Percentiles rank a stretch among this genome's conserved stretches.
phyloP scores from a whole-genome alignment of 805 yeast genomes.

The Kodamaea lidongshanica region DNA sequence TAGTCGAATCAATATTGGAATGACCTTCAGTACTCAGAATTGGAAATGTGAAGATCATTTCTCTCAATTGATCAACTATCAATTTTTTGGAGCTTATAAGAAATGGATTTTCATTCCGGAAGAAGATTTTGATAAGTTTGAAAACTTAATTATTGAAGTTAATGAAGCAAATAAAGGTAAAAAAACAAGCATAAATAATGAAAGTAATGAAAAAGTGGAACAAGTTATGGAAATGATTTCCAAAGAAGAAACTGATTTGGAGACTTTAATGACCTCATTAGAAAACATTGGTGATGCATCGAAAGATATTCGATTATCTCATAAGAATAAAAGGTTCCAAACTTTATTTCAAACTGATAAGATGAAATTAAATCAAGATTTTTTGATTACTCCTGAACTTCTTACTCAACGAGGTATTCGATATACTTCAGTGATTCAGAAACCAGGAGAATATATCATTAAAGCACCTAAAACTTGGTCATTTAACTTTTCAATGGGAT shows the following conservation, averaged over 20 bases:
- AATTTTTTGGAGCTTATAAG: conserved; percentile 49
- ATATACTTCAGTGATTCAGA: conserved; percentile 45
- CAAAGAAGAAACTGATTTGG: conserved; percentile 14
- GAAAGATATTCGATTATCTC: conserved; percentile 22
- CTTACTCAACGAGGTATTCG: conserved; percentile 45
- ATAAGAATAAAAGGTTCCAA: conserved; percentile 1
- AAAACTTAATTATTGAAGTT: conserved; percentile 28
- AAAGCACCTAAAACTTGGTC: conserved; percentile 54
- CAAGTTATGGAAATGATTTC: conserved; percentile 7
- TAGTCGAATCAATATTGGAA: conserved; percentile 45
- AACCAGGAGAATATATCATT: conserved; percentile 55
- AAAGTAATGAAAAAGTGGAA: conserved; percentile 15
- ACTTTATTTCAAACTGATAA: too few species aligned
- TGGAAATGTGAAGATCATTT: conserved; percentile 62
- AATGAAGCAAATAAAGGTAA: conserved; percentile 8
- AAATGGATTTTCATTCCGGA: conserved; percentile 63
- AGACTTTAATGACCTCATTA: conserved; percentile 23
- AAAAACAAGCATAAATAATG: conserved; percentile 13
- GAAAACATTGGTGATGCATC: conserved; percentile 26
- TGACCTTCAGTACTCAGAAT: conserved; percentile 47
- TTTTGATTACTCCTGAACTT: conserved; percentile 44
- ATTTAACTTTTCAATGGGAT: conserved; percentile 47
- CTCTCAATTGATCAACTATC: conserved; percentile 47
- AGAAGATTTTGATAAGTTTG: conserved; percentile 46
- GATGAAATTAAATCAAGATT: conserved; percentile 34